Evolutionary conservation across 2,329 filamentous ascomycete species (phyloP).

Genomic region (Cercospora janseana): DNA sequence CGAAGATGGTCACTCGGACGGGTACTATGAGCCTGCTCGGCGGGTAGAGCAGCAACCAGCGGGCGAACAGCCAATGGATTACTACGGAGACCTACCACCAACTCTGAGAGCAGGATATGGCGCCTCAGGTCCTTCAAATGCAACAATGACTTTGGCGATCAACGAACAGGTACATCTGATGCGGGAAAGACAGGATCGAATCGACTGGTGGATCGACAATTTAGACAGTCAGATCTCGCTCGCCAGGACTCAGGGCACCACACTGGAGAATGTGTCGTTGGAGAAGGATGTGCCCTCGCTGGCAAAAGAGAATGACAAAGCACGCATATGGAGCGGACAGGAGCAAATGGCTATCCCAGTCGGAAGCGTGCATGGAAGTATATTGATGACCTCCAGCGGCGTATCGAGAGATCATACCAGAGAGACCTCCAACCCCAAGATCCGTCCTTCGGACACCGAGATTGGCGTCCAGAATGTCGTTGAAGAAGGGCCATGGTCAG

Average conservation of each 20-base stretch:
- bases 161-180: slow-evolving; percentile 2
- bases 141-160: neutral
- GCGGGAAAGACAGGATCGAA: slow-evolving; percentile 4
- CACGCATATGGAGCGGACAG: slow-evolving; percentile 4
- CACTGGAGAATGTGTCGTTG: neutral
- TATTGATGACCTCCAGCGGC: slow-evolving; percentile 2
- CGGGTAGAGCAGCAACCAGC: neutral
- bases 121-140: neutral
- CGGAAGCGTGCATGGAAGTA: slow-evolving; percentile 10
- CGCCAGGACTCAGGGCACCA: slow-evolving; percentile 3
- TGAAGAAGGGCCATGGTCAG: neutral
- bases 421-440: neutral
- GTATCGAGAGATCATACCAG: neutral
- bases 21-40: no score
- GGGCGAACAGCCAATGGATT: neutral
- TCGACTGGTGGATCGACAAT: slow-evolving; percentile 5
- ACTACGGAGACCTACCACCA: neutral
- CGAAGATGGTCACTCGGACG: neutral
- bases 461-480: neutral
- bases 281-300: neutral
- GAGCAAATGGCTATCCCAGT: neutral
- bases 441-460: neutral
- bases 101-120: slow-evolving; percentile 1
- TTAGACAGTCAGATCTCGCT: slow-evolving; percentile 7
- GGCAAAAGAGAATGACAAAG: neutral